Conservation (phyloP, 495 filamentous ascomycete species). For the Penicillium nucicola region DNA sequence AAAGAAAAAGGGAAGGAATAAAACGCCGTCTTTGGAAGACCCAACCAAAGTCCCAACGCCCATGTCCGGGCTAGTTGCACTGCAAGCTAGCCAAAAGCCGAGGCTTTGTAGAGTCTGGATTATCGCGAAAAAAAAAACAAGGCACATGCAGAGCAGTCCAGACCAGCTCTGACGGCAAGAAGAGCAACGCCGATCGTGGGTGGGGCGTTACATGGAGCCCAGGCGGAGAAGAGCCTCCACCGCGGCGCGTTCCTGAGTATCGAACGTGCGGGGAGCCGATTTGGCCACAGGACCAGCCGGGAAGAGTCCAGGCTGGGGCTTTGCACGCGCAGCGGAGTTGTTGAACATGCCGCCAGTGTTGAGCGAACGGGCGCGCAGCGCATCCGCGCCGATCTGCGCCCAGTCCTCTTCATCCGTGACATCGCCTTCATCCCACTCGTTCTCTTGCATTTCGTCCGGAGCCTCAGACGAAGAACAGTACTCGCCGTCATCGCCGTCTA, state of each 20-base stretch:
- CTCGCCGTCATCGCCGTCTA: slow-evolving; percentile 67
- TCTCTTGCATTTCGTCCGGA: slow-evolving; percentile 61
- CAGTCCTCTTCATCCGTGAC: slow-evolving; percentile 97
- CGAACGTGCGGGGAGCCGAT: slow-evolving; percentile 35
- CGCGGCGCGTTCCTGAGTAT: slow-evolving; percentile 69
- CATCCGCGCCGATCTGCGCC: slow-evolving; percentile 84
- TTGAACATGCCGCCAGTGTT: slow-evolving; percentile 35
- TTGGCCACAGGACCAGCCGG: slow-evolving; percentile 32
- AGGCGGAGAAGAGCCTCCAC: slow-evolving; percentile 80
- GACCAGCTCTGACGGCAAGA: slow-evolving; percentile 30
- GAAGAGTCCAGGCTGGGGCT: slow-evolving; percentile 42
- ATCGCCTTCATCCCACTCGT: slow-evolving; percentile 70
- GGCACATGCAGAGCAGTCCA: slow-evolving; percentile 23
- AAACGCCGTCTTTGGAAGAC: slow-evolving; percentile 3
- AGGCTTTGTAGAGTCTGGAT: slow-evolving; percentile 12
- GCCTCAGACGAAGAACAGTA: slow-evolving; percentile 72
- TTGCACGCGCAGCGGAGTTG: slow-evolving; percentile 21
- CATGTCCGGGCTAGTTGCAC: slow-evolving; percentile 2
- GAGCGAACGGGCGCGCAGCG: slow-evolving; percentile 72
- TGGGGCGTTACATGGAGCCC: slow-evolving; percentile 74
- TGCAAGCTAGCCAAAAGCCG: slow-evolving; percentile 8
- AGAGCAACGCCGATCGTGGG: slow-evolving; percentile 23
- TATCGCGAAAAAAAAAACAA: slow-evolving; percentile 8
- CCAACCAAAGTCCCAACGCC: slow-evolving; percentile 4
- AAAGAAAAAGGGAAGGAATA: neutral